Evolutionary conservation across 768 basidiomycete species (phyloP).

Genomic region (Mycena galericulata): DNA sequence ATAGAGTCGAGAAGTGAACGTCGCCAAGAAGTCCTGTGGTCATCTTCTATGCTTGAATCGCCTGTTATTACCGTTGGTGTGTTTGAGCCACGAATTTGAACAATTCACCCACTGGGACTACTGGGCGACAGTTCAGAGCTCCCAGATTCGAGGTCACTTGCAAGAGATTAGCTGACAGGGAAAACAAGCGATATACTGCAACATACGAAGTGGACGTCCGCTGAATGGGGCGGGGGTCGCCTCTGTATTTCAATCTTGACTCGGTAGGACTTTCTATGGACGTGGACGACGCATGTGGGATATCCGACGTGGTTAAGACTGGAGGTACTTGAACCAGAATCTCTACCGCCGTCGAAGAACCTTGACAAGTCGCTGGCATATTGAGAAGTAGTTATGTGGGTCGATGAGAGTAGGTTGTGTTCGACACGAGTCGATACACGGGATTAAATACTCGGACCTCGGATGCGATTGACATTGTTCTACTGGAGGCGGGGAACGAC

Average conservation of each 20-base stretch:
- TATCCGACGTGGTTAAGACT: not conserved
- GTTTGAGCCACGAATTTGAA: not conserved
- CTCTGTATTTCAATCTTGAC: not conserved
- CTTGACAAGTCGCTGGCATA: not conserved
- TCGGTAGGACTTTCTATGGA: too few species aligned
- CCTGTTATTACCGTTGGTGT: not conserved
- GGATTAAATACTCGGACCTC: not conserved
- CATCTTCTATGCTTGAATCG: not conserved
- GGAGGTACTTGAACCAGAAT: not conserved
- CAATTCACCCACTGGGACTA: slow-evolving; percentile 9
- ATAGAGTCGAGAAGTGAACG: not conserved
- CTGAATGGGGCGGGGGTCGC: not conserved
- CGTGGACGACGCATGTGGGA: not conserved
- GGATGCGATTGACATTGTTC: slow-evolving; percentile 19
- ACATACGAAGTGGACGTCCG: not conserved
- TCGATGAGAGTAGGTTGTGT: not conserved
- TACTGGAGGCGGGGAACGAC: slow-evolving; percentile 5
- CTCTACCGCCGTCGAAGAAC: slow-evolving; percentile 5
- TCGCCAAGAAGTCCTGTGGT: not conserved
- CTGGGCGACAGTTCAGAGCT: not conserved
- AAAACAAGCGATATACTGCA: not conserved
- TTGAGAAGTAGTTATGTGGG: not conserved
- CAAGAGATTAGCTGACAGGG: not conserved
- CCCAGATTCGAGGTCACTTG: slow-evolving; percentile 14
- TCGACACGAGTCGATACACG: not conserved